phyloP scores from a whole-genome alignment of 441 rosid species.

The Rhodomyrtus psidioides region DNA sequence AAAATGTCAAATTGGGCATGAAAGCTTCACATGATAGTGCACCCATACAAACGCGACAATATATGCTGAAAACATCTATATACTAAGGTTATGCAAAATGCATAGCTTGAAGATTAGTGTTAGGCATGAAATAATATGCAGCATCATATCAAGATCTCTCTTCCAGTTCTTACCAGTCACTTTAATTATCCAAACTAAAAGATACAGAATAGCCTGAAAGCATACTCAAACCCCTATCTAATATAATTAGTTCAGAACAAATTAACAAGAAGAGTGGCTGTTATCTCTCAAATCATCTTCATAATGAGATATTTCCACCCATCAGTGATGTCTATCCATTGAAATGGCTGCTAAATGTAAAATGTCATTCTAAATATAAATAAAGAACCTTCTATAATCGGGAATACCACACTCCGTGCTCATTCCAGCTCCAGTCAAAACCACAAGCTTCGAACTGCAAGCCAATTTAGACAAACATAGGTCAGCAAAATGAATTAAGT shows the following conservation, averaged over 20 bases:
- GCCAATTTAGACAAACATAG: neutral
- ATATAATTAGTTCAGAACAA: neutral
- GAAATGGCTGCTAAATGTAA: rapidly evolving
- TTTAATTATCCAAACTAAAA: neutral
- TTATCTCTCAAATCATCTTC: neutral
- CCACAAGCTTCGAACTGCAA: slow-evolving; percentile 57
- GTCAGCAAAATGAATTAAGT: neutral
- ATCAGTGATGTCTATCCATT: neutral
- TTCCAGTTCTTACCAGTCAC: neutral
- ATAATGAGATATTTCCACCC: neutral
- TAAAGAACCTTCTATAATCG: slow-evolving; percentile 76
- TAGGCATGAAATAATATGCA: neutral
- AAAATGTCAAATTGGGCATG: neutral
- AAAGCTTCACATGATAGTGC: neutral
- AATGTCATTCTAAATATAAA: neutral
- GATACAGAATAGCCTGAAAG: neutral
- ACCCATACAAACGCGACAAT: rapidly evolving
- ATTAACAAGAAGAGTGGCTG: neutral
- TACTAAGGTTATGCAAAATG: neutral
- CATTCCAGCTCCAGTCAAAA: slow-evolving; percentile 88
- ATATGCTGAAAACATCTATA: neutral
- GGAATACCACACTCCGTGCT: slow-evolving; percentile 97
- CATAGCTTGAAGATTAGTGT: neutral
- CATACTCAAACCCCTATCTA: neutral
- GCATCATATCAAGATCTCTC: neutral